Evolutionary conservation across 306 rosid genomes (phyloP).

Genomic region (Coriaria nepalensis): DNA sequence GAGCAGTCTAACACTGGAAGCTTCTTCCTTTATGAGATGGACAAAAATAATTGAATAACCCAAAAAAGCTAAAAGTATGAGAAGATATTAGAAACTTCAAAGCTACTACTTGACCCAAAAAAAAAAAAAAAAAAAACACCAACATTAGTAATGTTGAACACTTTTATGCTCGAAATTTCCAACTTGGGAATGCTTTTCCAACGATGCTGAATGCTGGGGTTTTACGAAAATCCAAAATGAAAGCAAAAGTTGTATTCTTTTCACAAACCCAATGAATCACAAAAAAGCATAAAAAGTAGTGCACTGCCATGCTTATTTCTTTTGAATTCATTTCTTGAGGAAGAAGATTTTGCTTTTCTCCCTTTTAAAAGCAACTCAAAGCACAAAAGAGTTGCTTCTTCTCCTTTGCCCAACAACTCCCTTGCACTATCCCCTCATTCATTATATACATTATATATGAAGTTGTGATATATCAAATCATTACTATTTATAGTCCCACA

Average conservation of each 20-base stretch:
- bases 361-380: conserved; percentile 39
- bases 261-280: conserved; percentile 31
- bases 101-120: too few relatives aligned
- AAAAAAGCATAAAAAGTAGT: conserved; percentile 78
- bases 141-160: too few relatives aligned
- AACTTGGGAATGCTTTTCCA: conserved; percentile 41
- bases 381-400: conserved; percentile 62
- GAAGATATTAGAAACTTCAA: too few relatives aligned
- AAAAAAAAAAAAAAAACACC: too few relatives aligned
- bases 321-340: not conserved
- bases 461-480: too few relatives aligned
- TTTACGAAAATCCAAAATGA: conserved; percentile 59
- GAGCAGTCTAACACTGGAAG: too few relatives aligned
- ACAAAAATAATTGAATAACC: too few relatives aligned
- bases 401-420: conserved; percentile 52
- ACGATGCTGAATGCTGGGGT: conserved; percentile 74
- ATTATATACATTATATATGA: too few relatives aligned
- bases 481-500: too few relatives aligned
- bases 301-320: conserved; percentile 73
- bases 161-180: conserved; percentile 17
- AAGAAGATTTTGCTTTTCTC: conserved; percentile 72
- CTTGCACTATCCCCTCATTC: too few relatives aligned
- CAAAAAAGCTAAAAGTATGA: too few relatives aligned
- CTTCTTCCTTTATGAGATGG: too few relatives aligned
- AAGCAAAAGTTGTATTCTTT: conserved; percentile 66